Evolutionary conservation across 441 rosid species (phyloP), one percentile per base, ranked within the genome.

Genomic region (Viola pubescens): DNA sequence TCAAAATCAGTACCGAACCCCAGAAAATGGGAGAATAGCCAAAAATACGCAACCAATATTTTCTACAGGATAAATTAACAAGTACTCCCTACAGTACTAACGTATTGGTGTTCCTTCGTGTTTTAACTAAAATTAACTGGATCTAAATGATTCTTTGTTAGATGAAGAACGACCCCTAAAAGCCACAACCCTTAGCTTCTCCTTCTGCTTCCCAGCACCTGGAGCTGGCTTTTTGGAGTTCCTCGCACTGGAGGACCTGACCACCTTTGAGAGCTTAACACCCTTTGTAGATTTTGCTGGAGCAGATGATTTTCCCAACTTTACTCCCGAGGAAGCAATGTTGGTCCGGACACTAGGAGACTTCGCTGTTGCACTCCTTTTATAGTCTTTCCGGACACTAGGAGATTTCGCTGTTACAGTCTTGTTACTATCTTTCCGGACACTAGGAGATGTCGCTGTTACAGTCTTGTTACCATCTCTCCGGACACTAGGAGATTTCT

Each of bases 161-260:
- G 83, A 81, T 56, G 71, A 60, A 42, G 85, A 75, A 34, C 82
- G 74, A 1, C 87, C 89, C 55, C 87, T 80, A 51, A 86, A 79
- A 4, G 87, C 82, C 53, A 82, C 89, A 41, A 91, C 90, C 26
- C 74, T 80, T 48, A 88, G 70, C 77, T 91, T 91, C 14, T 13
- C 56, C 37, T 2, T 12, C 37, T 52, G 56, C 56, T 52, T 52
- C 56, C 37, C 37, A 39, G 62, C 66, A 56, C 64, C 62, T 4
- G 75, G 53, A 66, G 60, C 43, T 56, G 70, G 11, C 60, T 67
- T 74, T 39, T 59, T 71, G 11, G 70, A 58, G 51, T 51, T 60
- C 37, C 56, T 67, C 5, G 53, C 11, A 26, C 10, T 16, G 37
- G 66, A 61, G n/a, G 70, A 45, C 63, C 70, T 75, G 16, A 70